Evolutionary conservation across 2,329 filamentous ascomycete species (phyloP).

Genomic region (Ophiocordyceps camponoti-saundersi): DNA sequence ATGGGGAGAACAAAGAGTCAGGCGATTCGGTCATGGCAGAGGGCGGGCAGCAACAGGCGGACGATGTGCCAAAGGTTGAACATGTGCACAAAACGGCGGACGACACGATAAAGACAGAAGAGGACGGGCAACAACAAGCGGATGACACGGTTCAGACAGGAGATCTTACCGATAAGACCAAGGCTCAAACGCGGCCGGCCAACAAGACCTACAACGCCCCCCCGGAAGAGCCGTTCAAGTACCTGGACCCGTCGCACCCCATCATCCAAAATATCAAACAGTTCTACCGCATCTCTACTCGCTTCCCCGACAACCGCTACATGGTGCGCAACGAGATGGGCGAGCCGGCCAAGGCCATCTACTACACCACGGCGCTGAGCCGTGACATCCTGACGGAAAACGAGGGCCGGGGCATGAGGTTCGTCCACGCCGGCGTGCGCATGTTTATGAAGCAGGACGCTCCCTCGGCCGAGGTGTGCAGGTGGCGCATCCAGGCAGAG

Average conservation of each 20-base stretch:
- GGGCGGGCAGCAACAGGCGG: too few relatives aligned
- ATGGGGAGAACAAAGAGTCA: too few relatives aligned
- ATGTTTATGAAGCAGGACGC: constrained; percentile 99
- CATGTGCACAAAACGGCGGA: neutral
- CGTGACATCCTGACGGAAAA: constrained; percentile 76
- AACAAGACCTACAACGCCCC: constrained; percentile 29
- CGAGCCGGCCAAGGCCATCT: constrained; percentile 82
- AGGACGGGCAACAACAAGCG: neutral
- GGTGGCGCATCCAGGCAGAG: constrained; percentile 91
- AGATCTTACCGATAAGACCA: constrained; percentile 3
- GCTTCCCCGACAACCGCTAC: constrained; percentile 81
- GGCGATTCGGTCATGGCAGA: too few relatives aligned
- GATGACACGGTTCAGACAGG: neutral
- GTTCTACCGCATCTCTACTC: constrained; percentile 71
- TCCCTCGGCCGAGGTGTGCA: constrained; percentile 69
- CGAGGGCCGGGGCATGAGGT: constrained; percentile 81
- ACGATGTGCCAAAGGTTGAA: too few relatives aligned
- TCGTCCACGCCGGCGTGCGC: constrained; percentile 91
- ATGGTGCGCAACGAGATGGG: constrained; percentile 90
- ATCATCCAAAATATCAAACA: constrained; percentile 61
- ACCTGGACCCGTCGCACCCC: constrained; percentile 54
- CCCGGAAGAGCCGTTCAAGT: constrained; percentile 90
- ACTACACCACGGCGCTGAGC: constrained; percentile 78
- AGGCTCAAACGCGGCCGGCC: neutral
- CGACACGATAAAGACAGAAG: neutral